Base-by-base conservation (phyloP, 192 early-diverging fungal species). In the Borealophlyctis nickersoniae region DNA sequence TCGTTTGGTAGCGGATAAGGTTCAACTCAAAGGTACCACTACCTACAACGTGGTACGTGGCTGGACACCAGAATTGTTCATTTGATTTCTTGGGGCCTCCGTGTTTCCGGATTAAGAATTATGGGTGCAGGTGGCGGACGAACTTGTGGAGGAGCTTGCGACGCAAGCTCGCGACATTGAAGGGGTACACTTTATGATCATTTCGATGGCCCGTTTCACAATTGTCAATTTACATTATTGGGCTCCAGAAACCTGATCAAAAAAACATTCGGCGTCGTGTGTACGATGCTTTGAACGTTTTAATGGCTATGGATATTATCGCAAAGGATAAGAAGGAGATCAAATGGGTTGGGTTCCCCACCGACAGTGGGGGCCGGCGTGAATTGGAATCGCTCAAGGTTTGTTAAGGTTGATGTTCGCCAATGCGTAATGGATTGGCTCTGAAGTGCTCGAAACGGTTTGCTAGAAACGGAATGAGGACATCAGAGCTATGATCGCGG, bases 181-280 rank as follows among this genome's bases (percentile, higher is more conserved):
- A 19, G 19, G 39, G 7, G 7, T 19, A 19, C 39, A 45, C 39
- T 19, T 45, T n/a, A n/a, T n/a, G n/a, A n/a, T n/a, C n/a, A n/a
- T n/a, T n/a, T n/a, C n/a, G n/a, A n/a, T n/a, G n/a, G n/a, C n/a
- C n/a, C n/a, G n/a, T n/a, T n/a, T n/a, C n/a, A n/a, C n/a, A n/a
- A n/a, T n/a, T n/a, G n/a, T n/a, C n/a, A n/a, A n/a, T n/a, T 45
- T 19, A 45, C 19, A 45, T 45, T 19, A 45, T 13, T 45, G 19
- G 16, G 13, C 13, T 16, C 24, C 48, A 62, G 31, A 62, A 68
- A 50, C 63, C 56, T 58, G 82, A 84, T 63, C 75, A 78, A 49
- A 81, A 88, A 69, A 88, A 86, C 54, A 85, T 88, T 56, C 79
- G 86, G 22, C 73, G 86, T 32, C 83, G 86, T 24, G 86, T 88